These are phyloP conservation scores for Diospyros lotus DNA, from an alignment of 148 eudicot genomes.

Conservation along the genomic window DNA sequence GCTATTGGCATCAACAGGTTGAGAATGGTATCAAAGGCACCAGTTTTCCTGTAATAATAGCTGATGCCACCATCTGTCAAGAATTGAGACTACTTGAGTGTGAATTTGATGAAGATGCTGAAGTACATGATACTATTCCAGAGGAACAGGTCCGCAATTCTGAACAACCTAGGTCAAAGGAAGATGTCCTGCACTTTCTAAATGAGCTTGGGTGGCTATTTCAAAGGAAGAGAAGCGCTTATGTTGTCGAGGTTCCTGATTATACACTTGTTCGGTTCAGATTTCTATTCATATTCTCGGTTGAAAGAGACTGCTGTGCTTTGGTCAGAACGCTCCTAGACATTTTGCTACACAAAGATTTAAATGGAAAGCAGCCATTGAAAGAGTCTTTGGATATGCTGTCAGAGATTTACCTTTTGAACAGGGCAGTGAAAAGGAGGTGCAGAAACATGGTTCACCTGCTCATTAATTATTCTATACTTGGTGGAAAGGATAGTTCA, in stretches of 20 bases:
- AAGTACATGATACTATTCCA: slow-evolving; percentile 10
- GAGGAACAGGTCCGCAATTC: slow-evolving; percentile 15
- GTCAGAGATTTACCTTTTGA: slow-evolving; percentile 46
- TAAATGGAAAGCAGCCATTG: slow-evolving; percentile 16
- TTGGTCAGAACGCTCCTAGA: slow-evolving; percentile 44
- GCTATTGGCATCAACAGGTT: slow-evolving; percentile 45
- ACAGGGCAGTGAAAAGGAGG: slow-evolving; percentile 58
- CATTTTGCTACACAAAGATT: slow-evolving; percentile 29
- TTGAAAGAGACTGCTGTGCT: slow-evolving; percentile 43
- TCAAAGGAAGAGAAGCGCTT: slow-evolving; percentile 35
- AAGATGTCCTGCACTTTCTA: slow-evolving; percentile 41
- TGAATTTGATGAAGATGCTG: slow-evolving; percentile 36
- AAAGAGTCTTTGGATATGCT: slow-evolving; percentile 40
- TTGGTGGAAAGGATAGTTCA: slow-evolving; percentile 22
- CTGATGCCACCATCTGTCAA: slow-evolving; percentile 59
- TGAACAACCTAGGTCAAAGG: slow-evolving; percentile 22
- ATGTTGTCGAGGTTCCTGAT: slow-evolving; percentile 18
- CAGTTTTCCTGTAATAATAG: slow-evolving; percentile 71
- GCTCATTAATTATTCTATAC: slow-evolving; percentile 52
- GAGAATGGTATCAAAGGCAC: slow-evolving; percentile 68
- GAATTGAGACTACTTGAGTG: slow-evolving; percentile 68
- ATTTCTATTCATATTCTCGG: slow-evolving; percentile 34
- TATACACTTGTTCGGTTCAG: slow-evolving; percentile 31
- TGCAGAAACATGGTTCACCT: slow-evolving; percentile 61
- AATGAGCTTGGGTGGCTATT: slow-evolving; percentile 60